These are phyloP conservation scores for Dictyostelium purpureum DNA, from an alignment of 78 protist genomes.

Conservation along the genomic window DNA sequence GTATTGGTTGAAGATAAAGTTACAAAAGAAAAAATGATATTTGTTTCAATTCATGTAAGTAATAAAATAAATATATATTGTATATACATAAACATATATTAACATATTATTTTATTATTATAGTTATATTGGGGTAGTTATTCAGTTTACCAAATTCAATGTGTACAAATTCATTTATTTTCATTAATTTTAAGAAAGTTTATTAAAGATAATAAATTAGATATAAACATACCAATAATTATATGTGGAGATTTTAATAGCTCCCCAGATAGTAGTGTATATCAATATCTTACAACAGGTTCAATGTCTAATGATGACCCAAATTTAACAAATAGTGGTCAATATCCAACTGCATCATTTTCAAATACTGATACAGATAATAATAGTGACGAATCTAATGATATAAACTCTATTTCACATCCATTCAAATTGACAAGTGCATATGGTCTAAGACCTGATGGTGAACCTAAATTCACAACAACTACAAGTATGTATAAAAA, in stretches of 20 bases:
- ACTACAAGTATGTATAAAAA: constrained; percentile 23
- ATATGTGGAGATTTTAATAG: constrained; percentile 59
- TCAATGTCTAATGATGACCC: neutral
- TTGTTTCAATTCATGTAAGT: constrained; percentile 36
- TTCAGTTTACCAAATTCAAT: neutral
- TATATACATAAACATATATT: constrained; percentile 2
- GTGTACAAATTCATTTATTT: constrained; percentile 26
- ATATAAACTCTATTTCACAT: neutral
- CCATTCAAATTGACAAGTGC: constrained; percentile 1
- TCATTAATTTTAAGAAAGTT: neutral
- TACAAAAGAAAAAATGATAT: neutral
- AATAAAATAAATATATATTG: no score
- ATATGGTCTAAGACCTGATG: constrained; percentile 20
- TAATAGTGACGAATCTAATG: no score
- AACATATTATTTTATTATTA: no score
- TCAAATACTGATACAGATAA: neutral
- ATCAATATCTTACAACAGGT: neutral
- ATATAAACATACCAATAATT: neutral
- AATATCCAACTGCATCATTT: neutral
- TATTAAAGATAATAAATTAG: neutral
- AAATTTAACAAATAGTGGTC: neutral
- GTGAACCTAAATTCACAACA: constrained; percentile 54
- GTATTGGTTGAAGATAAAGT: constrained; percentile 2
- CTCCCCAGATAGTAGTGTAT: constrained; percentile 8
- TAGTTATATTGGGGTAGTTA: constrained; percentile 34